These are phyloP conservation scores for Stephania yunnanensis DNA, from an alignment of 164 flowering plant genomes.

Conservation along the genomic window DNA sequence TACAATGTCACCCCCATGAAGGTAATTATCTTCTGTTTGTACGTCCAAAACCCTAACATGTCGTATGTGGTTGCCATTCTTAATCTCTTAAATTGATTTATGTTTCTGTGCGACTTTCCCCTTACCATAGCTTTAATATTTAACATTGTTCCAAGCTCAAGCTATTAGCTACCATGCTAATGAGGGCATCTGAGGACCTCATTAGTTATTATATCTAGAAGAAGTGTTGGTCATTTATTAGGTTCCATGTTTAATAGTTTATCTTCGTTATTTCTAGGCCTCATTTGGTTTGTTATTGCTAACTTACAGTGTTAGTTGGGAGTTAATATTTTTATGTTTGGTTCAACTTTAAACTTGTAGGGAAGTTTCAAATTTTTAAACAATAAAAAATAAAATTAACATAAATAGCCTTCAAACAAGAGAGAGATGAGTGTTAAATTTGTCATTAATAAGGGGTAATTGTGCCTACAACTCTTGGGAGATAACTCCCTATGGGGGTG, in stretches of 20 bases:
- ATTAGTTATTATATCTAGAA: neutral
- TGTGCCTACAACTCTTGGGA: too few relatives aligned
- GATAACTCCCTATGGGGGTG: too few relatives aligned
- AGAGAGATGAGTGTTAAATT: too few relatives aligned
- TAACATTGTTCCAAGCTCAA: neutral
- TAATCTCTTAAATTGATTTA: neutral
- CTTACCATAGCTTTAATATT: neutral
- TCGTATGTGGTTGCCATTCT: neutral
- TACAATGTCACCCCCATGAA: slow-evolving; percentile 99
- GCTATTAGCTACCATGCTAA: neutral
- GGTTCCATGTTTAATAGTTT: neutral
- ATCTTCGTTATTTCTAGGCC: too few relatives aligned
- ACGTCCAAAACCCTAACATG: neutral
- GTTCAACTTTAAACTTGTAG: too few relatives aligned
- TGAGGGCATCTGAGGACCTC: neutral
- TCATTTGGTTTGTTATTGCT: too few relatives aligned
- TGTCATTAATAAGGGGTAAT: too few relatives aligned
- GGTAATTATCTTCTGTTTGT: slow-evolving; percentile 33
- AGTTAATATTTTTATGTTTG: too few relatives aligned
- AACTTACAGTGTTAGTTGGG: too few relatives aligned
- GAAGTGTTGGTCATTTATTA: neutral
- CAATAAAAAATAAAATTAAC: too few relatives aligned
- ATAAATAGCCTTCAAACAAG: too few relatives aligned
- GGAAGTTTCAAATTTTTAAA: too few relatives aligned
- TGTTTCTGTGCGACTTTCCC: neutral